Conservation (phyloP, 1,284 basidiomycete genomes). For the Malassezia dermatis region DNA sequence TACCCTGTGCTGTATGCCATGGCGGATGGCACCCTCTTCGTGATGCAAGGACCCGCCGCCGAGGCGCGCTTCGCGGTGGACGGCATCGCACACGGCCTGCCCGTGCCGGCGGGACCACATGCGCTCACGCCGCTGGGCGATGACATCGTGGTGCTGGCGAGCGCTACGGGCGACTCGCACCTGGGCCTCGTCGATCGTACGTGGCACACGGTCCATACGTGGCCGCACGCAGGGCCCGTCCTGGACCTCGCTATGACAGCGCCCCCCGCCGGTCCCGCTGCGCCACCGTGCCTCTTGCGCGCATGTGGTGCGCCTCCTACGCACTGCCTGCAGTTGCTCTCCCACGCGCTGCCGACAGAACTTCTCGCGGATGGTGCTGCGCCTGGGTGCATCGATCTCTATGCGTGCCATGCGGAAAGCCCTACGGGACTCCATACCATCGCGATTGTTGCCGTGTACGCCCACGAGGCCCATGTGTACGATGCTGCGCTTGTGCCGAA, state of each 20-base stretch:
- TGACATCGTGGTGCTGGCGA: slow-evolving; percentile 27
- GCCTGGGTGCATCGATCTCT: background rate
- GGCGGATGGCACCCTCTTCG: background rate
- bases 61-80: background rate
- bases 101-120: slow-evolving; percentile 25
- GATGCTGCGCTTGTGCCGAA: background rate
- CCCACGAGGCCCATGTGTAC: background rate
- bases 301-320: slow-evolving; percentile 74
- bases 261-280: slow-evolving; percentile 48
- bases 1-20: background rate
- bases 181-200: slow-evolving; percentile 14
- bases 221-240: slow-evolving; percentile 63
- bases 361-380: slow-evolving; percentile 50
- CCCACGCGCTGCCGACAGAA: slow-evolving; percentile 74
- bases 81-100: background rate
- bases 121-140: slow-evolving; percentile 34
- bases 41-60: background rate
- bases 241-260: slow-evolving; percentile 67
- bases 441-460: background rate
- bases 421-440: background rate
- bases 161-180: slow-evolving; percentile 30
- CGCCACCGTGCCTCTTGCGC: slow-evolving; percentile 59
- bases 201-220: slow-evolving; percentile 15
- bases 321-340: slow-evolving; percentile 69
- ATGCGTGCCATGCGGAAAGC: background rate